Evolutionary conservation across 352 stramenopile species (phyloP), one percentile per base, ranked within the genome.

Genomic region (Globisporangium ultimum): DNA sequence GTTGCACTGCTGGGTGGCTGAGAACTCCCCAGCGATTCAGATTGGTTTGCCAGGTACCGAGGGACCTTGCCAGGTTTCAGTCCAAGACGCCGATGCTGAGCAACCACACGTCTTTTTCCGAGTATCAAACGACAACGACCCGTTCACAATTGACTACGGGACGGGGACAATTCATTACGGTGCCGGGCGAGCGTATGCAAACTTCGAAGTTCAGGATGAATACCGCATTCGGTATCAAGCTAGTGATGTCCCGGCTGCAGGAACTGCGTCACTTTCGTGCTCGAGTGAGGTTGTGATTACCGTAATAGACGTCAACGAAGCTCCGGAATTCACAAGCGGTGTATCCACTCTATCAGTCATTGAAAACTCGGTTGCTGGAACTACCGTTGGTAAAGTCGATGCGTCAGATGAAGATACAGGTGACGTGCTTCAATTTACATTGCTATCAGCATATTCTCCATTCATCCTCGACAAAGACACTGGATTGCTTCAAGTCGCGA

Each of bases 1-100:
- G 3, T 2, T 88, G 42, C 68, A 86, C n/a, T 88, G 78, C 43
- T 88, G 76, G 76, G 70, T 73, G 9, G 48, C 80, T 14, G 78
- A 88, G 60, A 88, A 88, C 32, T 62, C 74, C 7, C 32, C 61
- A 15, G 49, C 38, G 0, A 55, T 86, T 9, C 64, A 76, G 13
- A 42, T 36, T 36, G 78, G 74, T 0, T 5, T 71, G 6, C 70
- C 73, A 18, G 78, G 78, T 0, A 68, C 58, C 20, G 68, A 65
- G 50, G 73, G 76, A 1, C 18, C 50, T 5, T 88, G 78, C 53
- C 67, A 75, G 55, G 47, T 72, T 0, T 45, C 59, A 2, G 71
- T 74, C 0, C 67, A 60, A 50, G 78, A 88, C 32, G 52, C 65
- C 7, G 76, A 88, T 62, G 28, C 58, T 9, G 58, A 38, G 9